Base-by-base conservation (phyloP, 495 filamentous ascomycete species). In the Halenospora varia region DNA sequence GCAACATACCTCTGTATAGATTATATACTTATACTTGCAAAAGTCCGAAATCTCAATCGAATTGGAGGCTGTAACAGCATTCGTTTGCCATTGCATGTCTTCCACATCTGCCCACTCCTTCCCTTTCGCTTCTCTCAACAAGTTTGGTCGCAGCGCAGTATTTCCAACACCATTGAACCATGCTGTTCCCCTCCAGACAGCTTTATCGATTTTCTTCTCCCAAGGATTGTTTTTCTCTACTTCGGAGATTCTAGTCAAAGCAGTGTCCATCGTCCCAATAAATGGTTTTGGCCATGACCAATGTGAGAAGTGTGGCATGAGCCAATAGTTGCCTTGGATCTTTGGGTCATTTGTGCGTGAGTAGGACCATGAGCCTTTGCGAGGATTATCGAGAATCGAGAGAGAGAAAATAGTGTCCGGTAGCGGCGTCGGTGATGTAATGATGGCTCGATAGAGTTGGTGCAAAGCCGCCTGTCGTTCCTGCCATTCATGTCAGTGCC, bases 241-340 rank as follows among this genome's bases (percentile, higher is more conserved):
- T 0, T n/a, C 3, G 0, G 70, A 42, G 44, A 85, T 80, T 22
- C 79, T 78, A 2, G 47, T 2, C 9, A 65, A 55, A 0, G 59
- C 62, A 19, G 53, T 24, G 40, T 59, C 55, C 0, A 65, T n/a
- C 2, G 62, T 58, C 13, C 59, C 62, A 35, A 65, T 56, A 18
- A 62, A 66, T 10, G 81, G 74, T 44, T 86, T 77, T 0, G 83
- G 77, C 85, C 86, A 90, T 1, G 83, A 74, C 85, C 86, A 92
- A 74, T 86, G 89, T 58, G 83, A 80, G 67, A 92, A 92, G 71
- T 92, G 88, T 0, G 89, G 89, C 72, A 92, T 88, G 2, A 89
- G 64, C 83, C 89, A 92, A 50, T 76, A 69, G 11, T 71, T 73
- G 4, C 54, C 48, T 2, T 73, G 66, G 1, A 66, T 46, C 55